Base-by-base conservation (phyloP, 1,139 yeast species). In the Pichia sp. region DNA sequence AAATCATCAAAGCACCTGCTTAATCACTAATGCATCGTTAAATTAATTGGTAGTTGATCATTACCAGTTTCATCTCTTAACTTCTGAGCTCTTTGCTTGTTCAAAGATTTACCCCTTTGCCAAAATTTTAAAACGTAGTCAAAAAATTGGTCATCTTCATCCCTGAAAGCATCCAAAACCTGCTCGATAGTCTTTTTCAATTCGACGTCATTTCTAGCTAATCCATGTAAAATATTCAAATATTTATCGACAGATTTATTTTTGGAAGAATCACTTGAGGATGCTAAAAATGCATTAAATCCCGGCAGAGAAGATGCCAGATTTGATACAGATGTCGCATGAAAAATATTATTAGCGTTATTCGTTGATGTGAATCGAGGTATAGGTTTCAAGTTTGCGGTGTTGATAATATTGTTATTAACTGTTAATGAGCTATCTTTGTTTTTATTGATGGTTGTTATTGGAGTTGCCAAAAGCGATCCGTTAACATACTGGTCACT, bases 131-230 rank as follows among this genome's bases (percentile, higher is more conserved):
- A 49, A 4, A 59, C 64, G 36, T 59, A 60, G 40, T 57, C 53
- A 41, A 59, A 59, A 37, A 60, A 60, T 44, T 46, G 52, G 45
- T 59, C 64, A 45, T 59, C 64, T 39, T 58, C 62, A 8, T 59
- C 51, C 36, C 58, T 58, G 41, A 60, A 60, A 2, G 59, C 56
- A 31, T 52, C 50, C 29, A 60, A 41, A n/a, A 60, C 55, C 26
- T 43, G 42, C 39, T 57, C 58, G 28, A 59, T 53, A 29, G 46
- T 55, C 16, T 47, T 40, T 37, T 57, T 57, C 37, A 60, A 43
- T 47, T 60, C 64, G 7, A 55, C 54, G 45, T 60, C 64, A 44
- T 60, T 60, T 38, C 55, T 56, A 6, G 62, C 64, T 29, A 60
- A 50, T 27, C 55, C 53, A 37, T 56, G 53, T n/a, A 59, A 40